Base-by-base conservation (phyloP, 129 eudicot species). In the Chrysanthemum makinoi region DNA sequence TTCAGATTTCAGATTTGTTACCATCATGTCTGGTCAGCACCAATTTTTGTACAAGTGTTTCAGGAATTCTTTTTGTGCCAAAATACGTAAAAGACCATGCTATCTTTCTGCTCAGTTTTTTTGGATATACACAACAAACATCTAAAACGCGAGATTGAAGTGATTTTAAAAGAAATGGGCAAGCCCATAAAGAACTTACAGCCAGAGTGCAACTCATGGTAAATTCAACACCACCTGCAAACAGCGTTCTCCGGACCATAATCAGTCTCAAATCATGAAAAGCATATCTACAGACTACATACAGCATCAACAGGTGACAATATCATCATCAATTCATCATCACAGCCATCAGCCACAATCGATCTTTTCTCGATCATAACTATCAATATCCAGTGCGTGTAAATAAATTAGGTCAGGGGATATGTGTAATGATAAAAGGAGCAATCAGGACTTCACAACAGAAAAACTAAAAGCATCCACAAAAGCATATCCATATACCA, bases 331-430 rank as follows among this genome's bases (percentile, higher is more conserved):
- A 28, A 28, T 52, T 51, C 79, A 57, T 73, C 86, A 78, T 65
- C 80, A 74, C 62, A 49, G 72, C 78, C 84, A 71, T 44, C 78
- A 13, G 53, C 78, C 73, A 44, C 78, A 62, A 59, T 76, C 78
- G 19, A 66, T 76, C 83, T 82, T 82, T 82, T 69, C 84, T 20
- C 85, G 82, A 73, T 67, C 86, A 63, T 58, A 82, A 71, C 90
- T 85, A 85, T 76, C 73, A 77, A 59, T 76, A 82, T 50, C 70
- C 85, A 76, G 84, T 69, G 7, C 19, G 77, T 30, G 49, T 33
- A 70, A 49, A 59, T 62, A 2, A 24, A 28, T 15, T 28, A 33
- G 60, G 50, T 54, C 61, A 52, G 6, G 46, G 26, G 22, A 50
- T 4, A 44, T 43, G 20, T 14, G 44, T 48, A 8, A 20, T 17